phyloP scores from a whole-genome alignment of 352 stramenopile species.

The Phytophthora pluvialis region DNA sequence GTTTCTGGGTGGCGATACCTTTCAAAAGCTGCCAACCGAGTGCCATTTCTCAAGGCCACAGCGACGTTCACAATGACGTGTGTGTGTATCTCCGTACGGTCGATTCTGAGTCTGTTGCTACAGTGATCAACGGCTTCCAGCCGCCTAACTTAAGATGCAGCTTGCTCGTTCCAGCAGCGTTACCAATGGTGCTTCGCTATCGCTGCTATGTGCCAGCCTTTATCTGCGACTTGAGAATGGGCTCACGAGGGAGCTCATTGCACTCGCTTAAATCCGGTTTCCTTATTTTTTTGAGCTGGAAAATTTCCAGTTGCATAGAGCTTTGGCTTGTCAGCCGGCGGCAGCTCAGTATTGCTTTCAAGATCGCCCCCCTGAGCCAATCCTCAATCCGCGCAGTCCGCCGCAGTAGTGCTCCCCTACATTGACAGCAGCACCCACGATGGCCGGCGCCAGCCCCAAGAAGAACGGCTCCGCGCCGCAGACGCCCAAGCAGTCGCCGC shows the following conservation, averaged over 20 bases:
- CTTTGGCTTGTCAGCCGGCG: not conserved
- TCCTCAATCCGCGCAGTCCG: conserved; percentile 21
- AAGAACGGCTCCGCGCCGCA: conserved; percentile 36
- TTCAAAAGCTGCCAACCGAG: too few species aligned
- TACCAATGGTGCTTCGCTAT: too few species aligned
- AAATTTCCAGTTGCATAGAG: conserved; percentile 29
- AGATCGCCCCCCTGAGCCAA: conserved; percentile 36
- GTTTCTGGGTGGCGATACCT: too few species aligned
- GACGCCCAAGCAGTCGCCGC: conserved; percentile 36
- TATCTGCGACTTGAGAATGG: conserved; percentile 27
- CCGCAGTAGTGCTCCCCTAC: conserved; percentile 3
- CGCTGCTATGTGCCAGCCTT: too few species aligned
- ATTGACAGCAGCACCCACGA: conserved; percentile 1
- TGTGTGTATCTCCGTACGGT: too few species aligned
- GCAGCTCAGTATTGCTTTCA: conserved; percentile 9
- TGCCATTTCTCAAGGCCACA: too few species aligned
- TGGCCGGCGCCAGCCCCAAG: conserved; percentile 34
- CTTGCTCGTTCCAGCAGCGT: too few species aligned
- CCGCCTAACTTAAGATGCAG: too few species aligned
- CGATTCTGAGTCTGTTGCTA: too few species aligned
- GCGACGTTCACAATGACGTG: too few species aligned
- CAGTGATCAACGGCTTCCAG: too few species aligned
- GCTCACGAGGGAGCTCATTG: not conserved
- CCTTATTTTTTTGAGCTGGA: conserved; percentile 11
- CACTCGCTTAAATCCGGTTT: not conserved